Percentiles rank a stretch among this genome's conserved stretches.
phyloP scores from a whole-genome alignment of 2,329 filamentous ascomycete genomes.

The Monosporascus sp. region DNA sequence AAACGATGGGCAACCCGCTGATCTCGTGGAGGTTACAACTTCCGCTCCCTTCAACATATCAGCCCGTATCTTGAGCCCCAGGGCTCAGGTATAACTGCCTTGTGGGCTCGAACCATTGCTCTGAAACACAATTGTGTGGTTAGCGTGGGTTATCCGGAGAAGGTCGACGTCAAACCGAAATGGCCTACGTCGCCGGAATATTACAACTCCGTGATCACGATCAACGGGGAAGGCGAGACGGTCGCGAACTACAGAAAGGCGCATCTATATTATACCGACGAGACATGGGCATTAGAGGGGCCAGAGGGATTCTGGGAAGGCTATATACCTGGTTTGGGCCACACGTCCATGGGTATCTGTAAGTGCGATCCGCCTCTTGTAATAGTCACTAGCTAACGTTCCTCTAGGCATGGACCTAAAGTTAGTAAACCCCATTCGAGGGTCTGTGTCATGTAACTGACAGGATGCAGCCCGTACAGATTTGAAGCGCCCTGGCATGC shows the following conservation, averaged over 20 bases:
- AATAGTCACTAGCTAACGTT: constrained; percentile 4
- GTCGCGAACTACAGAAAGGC: constrained; percentile 58
- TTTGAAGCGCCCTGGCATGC: constrained; percentile 45
- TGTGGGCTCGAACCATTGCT: constrained; percentile 65
- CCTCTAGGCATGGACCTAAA: constrained; percentile 63
- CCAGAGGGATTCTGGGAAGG: constrained; percentile 44
- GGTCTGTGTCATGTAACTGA: too few relatives aligned
- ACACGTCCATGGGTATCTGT: constrained; percentile 57
- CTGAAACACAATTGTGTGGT: constrained; percentile 64
- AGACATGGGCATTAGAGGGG: constrained; percentile 57
- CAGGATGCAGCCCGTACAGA: constrained; percentile 47
- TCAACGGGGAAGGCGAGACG: constrained; percentile 55
- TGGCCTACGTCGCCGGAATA: constrained; percentile 45
- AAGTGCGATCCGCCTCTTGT: too few relatives aligned
- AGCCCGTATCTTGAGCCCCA: too few relatives aligned
- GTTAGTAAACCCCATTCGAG: constrained; percentile 33
- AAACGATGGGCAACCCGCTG: background rate
- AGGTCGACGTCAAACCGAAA: constrained; percentile 44
- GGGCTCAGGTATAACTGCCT: too few relatives aligned
- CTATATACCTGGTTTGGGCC: constrained; percentile 42
- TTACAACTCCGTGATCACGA: constrained; percentile 45
- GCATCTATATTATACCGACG: constrained; percentile 55
- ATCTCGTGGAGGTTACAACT: constrained; percentile 63
- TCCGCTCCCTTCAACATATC: constrained; percentile 63
- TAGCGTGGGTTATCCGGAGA: constrained; percentile 72